Conservation (phyloP, 1,284 basidiomycete genomes). For the Marasmius fiardii region DNA sequence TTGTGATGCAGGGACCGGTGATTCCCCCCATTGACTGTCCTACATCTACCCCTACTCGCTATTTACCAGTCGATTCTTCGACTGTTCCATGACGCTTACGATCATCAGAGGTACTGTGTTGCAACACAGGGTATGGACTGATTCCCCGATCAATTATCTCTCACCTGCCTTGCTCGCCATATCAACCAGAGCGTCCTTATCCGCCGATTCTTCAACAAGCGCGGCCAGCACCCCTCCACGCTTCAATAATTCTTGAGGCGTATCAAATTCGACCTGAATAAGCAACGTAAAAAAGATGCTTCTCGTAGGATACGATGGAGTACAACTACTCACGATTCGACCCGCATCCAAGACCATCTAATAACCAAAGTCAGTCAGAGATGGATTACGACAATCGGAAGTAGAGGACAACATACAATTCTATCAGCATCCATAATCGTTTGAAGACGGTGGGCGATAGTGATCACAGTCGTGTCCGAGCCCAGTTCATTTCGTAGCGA, state of each 20-base stretch:
- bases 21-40: too few species aligned
- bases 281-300: neutral
- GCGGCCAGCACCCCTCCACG: slow-evolving; percentile 30
- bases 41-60: too few species aligned
- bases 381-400: neutral
- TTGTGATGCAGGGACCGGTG: too few species aligned
- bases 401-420: slow-evolving; percentile 2
- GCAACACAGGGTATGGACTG: too few species aligned
- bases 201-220: slow-evolving; percentile 35
- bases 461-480: slow-evolving; percentile 56
- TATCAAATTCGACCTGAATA: slow-evolving; percentile 32
- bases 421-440: slow-evolving; percentile 14
- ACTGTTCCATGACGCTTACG: too few species aligned
- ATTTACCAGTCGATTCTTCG: too few species aligned
- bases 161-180: slow-evolving; percentile 3
- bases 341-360: slow-evolving; percentile 36
- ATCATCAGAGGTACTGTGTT: too few species aligned
- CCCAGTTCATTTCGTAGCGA: slow-evolving; percentile 52
- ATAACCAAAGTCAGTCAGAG: neutral
- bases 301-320: neutral
- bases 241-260: slow-evolving; percentile 29
- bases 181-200: slow-evolving; percentile 29
- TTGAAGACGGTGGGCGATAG: slow-evolving; percentile 48
- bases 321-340: slow-evolving; percentile 22
- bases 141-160: too few species aligned